Base-by-base conservation (phyloP, 805 yeast genomes). In the Candida caryicola region DNA sequence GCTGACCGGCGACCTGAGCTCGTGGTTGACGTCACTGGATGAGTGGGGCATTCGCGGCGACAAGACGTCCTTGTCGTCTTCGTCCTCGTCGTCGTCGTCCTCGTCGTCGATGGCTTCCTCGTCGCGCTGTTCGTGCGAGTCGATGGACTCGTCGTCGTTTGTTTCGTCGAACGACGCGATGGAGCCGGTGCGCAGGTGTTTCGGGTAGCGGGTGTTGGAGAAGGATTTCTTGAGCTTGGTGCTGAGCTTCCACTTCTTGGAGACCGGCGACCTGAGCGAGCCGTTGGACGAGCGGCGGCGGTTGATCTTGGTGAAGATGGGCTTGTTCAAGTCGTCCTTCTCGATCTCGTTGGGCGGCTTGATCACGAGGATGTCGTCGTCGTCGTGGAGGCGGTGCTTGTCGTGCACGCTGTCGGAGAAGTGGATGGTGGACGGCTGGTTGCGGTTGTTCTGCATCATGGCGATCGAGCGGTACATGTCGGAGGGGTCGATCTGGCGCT, bases 391-490 rank as follows among this genome's bases (percentile, higher is more conserved):
- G 3, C 29, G 29, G 12, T 31, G 26, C 13, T 15, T 32, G 10
- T 32, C 36, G 16, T 8, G 33, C 13, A 23, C 31, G 14, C 33
- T 17, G 23, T 39, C 14, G 39, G 49, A 31, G 37, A 39, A 29
- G 29, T 32, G 36, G 18, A 40, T 30, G 33, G 34, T n/a, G 17
- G 33, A n/a, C 18, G 37, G 17, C 10, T 29, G 29, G n/a, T 62
- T 64, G 39, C 71, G 72, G 29, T 71, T 67, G 37, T 74, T 71
- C 48, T 83, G 83, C 64, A 90, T 66, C 82, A 89, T 80, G 29
- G 88, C 81, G 49, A 89, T 83, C 3, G 96, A 88, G 66, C 82
- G 72, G 56, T 72, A 82, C 79, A 89, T 82, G 54, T 90, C 96
- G 34, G 83, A 77, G 1, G 96, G 95, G 23, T 83, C 81, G 9